Evolutionary conservation across 371 early-diverging fungal genomes (phyloP).

Genomic region (Funneliformis caledonium): DNA sequence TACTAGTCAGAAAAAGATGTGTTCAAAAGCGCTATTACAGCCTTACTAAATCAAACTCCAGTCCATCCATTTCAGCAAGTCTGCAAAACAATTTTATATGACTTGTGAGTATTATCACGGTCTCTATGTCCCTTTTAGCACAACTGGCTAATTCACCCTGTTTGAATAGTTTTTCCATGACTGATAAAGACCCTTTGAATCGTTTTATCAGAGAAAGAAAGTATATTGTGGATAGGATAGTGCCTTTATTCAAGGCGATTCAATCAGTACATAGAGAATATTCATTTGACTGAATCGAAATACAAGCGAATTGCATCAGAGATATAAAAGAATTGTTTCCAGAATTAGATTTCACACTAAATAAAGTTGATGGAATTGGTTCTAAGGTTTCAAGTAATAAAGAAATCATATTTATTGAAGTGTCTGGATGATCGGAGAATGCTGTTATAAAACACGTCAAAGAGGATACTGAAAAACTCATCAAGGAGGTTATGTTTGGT

Average conservation of each 20-base stretch:
- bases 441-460: conserved; percentile 23
- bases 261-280: conserved; percentile 31
- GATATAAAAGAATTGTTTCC: conserved; percentile 33
- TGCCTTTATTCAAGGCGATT: conserved; percentile 37
- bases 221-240: conserved; percentile 34
- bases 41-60: background rate
- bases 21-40: conserved; percentile 24
- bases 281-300: conserved; percentile 33
- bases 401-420: conserved; percentile 36
- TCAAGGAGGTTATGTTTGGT: conserved; percentile 37
- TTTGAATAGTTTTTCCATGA: conserved; percentile 34
- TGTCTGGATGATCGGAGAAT: conserved; percentile 33
- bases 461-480: conserved; percentile 37
- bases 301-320: conserved; percentile 5
- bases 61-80: conserved; percentile 27
- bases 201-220: conserved; percentile 31
- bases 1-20: conserved; percentile 31
- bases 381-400: conserved; percentile 33
- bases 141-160: conserved; percentile 27
- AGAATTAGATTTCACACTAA: conserved; percentile 35
- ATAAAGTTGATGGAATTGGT: conserved; percentile 37
- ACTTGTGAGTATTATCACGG: conserved; percentile 36
- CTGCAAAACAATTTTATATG: conserved; percentile 27
- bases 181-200: conserved; percentile 17
- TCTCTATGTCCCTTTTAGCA: conserved; percentile 24